Evolutionary conservation across 495 filamentous ascomycete genomes (phyloP).

Genomic region (Chaetomium tenue): DNA sequence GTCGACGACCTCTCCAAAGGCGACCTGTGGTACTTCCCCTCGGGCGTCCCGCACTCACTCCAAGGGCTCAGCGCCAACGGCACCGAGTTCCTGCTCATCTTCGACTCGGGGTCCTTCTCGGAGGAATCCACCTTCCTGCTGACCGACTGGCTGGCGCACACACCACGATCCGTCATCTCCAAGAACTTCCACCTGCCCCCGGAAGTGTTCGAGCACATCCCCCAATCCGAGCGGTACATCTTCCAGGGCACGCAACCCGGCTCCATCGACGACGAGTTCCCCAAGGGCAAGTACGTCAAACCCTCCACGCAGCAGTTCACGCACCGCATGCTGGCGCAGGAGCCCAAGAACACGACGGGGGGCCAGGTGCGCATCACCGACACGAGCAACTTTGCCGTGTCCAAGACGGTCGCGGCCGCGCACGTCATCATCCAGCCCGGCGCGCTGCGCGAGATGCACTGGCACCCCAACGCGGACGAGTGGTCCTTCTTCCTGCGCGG

Average conservation of each 20-base stretch:
- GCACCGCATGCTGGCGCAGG: constrained; percentile 60
- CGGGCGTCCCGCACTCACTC: constrained; percentile 66
- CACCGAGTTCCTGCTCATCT: constrained; percentile 69
- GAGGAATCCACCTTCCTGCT: constrained; percentile 69
- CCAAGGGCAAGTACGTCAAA: constrained; percentile 52
- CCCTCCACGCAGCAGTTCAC: constrained; percentile 60
- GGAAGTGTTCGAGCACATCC: constrained; percentile 58
- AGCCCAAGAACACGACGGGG: constrained; percentile 53
- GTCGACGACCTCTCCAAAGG: constrained; percentile 68
- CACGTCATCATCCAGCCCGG: constrained; percentile 58
- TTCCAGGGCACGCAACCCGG: constrained; percentile 58
- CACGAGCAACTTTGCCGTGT: constrained; percentile 63
- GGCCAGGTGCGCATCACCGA: constrained; percentile 63
- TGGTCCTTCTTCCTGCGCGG: constrained; percentile 56
- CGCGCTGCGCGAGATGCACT: constrained; percentile 59
- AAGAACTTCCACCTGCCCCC: constrained; percentile 64
- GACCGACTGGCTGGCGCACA: constrained; percentile 66
- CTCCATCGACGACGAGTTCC: constrained; percentile 43
- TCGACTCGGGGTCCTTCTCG: constrained; percentile 66
- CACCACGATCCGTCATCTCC: constrained; percentile 59
- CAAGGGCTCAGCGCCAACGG: constrained; percentile 65
- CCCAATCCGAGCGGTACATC: constrained; percentile 63
- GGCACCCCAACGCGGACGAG: constrained; percentile 58
- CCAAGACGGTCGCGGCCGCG: constrained; percentile 62
- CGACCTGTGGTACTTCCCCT: constrained; percentile 75